Base-by-base conservation (phyloP, 768 basidiomycete species). In the Mycena sanguinolenta region DNA sequence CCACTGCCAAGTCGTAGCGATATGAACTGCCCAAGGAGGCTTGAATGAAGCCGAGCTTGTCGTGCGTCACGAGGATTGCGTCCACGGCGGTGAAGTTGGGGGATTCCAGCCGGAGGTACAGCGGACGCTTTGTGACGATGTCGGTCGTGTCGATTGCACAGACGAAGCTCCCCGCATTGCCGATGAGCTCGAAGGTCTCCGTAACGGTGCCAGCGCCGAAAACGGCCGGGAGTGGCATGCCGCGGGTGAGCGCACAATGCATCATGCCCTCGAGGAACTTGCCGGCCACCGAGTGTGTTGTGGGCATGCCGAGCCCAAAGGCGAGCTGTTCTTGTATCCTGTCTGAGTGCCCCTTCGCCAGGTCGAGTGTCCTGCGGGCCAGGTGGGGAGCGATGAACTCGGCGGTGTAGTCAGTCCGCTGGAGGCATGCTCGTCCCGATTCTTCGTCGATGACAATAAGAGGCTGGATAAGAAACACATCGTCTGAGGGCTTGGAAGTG, bases 241-340 rank as follows among this genome's bases (percentile, higher is more conserved):
- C 61, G 36, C 52, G 62, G 36, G 21, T 42, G 52, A 63, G 52
- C 62, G 52, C 50, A 38, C 50, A 52, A 49, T 67, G 66, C 52
- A 62, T 67, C 58, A 67, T 27, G 49, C 19, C 66, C 53, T 61
- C 66, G 39, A 67, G 25, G 38, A 67, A 3, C 53, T 61, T 62
- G 38, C 66, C 59, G 25, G 59, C 66, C 39, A 61, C 50, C 25
- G 59, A 27, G 42, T 52, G 59, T 23, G 66, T 61, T 50, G 38
- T 54, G 23, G 52, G 25, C 13, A 12, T 30, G 66, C 62, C 52
- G 34, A 67, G 39, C 42, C 52, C 52, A 21, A 23, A 21, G n/a
- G 58, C 39, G 28, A 67, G 52, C 32, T 65, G 63, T 44, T 23
- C 54, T 52, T 46, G 63, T 65, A 65, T 1, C 54, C 16, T 23